These are phyloP conservation scores for Nemania sp. DNA, from an alignment of 2,329 filamentous ascomycete genomes.

Conservation along the genomic window DNA sequence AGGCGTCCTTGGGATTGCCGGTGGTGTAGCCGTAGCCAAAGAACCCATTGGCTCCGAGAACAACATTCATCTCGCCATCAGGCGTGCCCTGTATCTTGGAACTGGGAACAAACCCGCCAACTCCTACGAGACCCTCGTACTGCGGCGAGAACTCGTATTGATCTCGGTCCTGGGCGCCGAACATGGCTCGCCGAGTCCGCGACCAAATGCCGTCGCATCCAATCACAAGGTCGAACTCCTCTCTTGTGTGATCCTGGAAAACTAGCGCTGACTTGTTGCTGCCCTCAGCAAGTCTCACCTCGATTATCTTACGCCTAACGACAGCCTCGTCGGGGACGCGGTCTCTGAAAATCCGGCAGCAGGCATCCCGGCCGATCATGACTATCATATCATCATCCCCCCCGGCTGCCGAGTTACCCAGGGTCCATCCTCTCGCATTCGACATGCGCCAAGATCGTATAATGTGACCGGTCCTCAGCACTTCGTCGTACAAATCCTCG, in stretches of 20 bases:
- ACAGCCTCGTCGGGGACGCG: slow-evolving; percentile 15
- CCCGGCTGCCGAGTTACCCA: slow-evolving; percentile 1
- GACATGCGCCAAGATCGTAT: slow-evolving; percentile 25
- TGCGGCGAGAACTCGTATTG: slow-evolving; percentile 24
- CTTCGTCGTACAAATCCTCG: slow-evolving; percentile 14
- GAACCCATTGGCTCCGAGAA: slow-evolving; percentile 23
- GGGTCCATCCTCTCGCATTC: slow-evolving; percentile 23
- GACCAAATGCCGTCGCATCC: slow-evolving; percentile 27
- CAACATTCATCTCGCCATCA: slow-evolving; percentile 26
- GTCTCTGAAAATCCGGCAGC: slow-evolving; percentile 21
- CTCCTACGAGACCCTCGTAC: slow-evolving; percentile 25
- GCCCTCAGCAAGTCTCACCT: slow-evolving; percentile 21
- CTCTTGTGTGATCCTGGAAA: slow-evolving; percentile 18
- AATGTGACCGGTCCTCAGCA: slow-evolving; percentile 19
- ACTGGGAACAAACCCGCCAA: slow-evolving; percentile 22
- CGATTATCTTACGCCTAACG: slow-evolving; percentile 21
- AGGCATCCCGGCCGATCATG: slow-evolving; percentile 25
- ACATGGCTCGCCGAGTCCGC: slow-evolving; percentile 18
- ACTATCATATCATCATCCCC: slow-evolving; percentile 18
- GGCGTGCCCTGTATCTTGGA: slow-evolving; percentile 20
- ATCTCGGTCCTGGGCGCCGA: slow-evolving; percentile 15
- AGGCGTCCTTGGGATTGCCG: slow-evolving; percentile 13
- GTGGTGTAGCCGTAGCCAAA: slow-evolving; percentile 27
- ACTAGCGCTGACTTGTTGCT: slow-evolving; percentile 18
- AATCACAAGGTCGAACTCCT: slow-evolving; percentile 25